Evolutionary conservation across 345 rosid species (phyloP), one percentile per base, ranked within the genome.

Genomic region (Citrus sp.): DNA sequence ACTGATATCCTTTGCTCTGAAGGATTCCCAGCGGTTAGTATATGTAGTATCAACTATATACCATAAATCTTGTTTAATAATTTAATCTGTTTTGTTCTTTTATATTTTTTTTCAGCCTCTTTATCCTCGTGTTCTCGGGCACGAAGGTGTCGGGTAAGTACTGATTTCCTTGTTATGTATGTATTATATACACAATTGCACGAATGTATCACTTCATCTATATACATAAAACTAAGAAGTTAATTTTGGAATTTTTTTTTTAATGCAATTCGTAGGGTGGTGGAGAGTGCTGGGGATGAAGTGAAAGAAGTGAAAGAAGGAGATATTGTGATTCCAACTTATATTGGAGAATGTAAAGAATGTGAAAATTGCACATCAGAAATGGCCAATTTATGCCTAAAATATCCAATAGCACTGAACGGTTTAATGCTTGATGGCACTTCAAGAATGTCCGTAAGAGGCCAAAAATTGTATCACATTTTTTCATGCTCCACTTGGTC

Each of bases 111-210:
- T 65, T 37, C 88, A 89, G 80, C 89, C 85, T 54, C 85, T 87
- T 64, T 93, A 82, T 56, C 95, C 93, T 85, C 87, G 95, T 63
- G 88, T 90, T 81, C 75, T 91, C 18, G 97, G 95, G n/a, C 97
- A 91, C 64, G 97, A 93, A 86, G 97, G 93, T 4, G 93, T 89
- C 18, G 95, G 97, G 97, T 91, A 51, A 82, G 82, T 4, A 18
- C 54, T 32, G 34, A 32, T 32, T 32, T 32, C 4, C 34, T 30
- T 19, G 27, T 27, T 27, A 32, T 32, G 34, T 13, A 3, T 3
- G 51, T 13, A 1, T 18, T 13, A 1, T 18, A 54, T 54, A 5
- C 0, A 5, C 21, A 16, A 51, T 16, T 16, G 56, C 21, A 16
- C 21, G 7, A 5, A 18, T 18, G 21, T 16, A 1, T 16, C 21